Evolutionary conservation across 257 asterid genomes (phyloP).

Genomic region (Gentiana dahurica): DNA sequence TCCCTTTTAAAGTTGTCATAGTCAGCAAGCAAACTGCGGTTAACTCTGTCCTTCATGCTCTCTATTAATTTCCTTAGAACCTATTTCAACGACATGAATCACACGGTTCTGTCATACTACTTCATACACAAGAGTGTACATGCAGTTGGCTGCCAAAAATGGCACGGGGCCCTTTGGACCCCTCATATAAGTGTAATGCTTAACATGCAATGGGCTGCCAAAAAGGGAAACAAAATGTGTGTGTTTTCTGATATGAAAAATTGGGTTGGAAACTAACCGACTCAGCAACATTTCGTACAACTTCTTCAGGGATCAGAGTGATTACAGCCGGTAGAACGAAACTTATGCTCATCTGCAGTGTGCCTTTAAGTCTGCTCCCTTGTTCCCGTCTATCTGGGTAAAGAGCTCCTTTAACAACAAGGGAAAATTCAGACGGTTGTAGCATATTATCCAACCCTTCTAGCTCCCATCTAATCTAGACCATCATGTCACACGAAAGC

Average conservation of each 20-base stretch:
- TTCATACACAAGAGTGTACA: too few relatives aligned
- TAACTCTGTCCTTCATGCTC: constrained; percentile 80
- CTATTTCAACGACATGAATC: constrained; percentile 15
- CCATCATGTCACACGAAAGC: neutral
- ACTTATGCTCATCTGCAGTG: constrained; percentile 67
- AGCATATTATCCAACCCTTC: constrained; percentile 75
- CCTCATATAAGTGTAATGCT: too few relatives aligned
- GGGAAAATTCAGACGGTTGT: constrained; percentile 70
- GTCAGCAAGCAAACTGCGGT: constrained; percentile 73
- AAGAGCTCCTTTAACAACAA: constrained; percentile 69
- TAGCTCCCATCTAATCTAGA: constrained; percentile 90
- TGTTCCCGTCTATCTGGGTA: constrained; percentile 66
- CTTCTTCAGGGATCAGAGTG: constrained; percentile 63
- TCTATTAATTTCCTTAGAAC: constrained; percentile 64
- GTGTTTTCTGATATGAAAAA: too few relatives aligned
- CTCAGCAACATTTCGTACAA: constrained; percentile 75
- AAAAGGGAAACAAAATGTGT: too few relatives aligned
- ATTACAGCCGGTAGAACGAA: constrained; percentile 75
- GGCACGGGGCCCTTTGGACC: too few relatives aligned
- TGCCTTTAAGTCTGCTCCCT: constrained; percentile 61
- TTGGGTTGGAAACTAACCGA: constrained; percentile 34
- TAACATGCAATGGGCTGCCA: too few relatives aligned
- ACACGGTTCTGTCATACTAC: too few relatives aligned
- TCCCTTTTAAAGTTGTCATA: constrained; percentile 68
- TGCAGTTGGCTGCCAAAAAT: too few relatives aligned